Conservation (phyloP, 2,329 filamentous ascomycete genomes). For the Didymella glomerata region DNA sequence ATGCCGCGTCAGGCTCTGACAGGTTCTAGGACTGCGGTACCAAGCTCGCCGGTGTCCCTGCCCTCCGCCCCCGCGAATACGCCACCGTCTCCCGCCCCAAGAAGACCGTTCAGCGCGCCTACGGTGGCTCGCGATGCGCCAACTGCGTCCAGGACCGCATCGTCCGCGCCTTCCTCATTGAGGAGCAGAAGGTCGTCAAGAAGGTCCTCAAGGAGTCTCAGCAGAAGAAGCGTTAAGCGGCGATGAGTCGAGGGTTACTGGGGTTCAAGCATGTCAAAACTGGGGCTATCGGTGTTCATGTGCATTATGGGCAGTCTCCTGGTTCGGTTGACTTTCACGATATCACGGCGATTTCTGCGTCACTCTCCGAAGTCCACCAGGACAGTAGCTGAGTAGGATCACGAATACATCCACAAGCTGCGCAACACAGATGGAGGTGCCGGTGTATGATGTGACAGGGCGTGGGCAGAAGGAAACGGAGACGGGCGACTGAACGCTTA, state of each 20-base stretch:
- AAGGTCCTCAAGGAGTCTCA: conserved; percentile 99
- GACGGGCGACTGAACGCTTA: not conserved
- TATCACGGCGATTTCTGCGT: conserved; percentile 51
- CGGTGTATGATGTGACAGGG: conserved; percentile 16
- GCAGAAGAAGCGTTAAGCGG: conserved; percentile 70
- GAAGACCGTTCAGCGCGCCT: conserved; percentile 99
- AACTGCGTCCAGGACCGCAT: conserved; percentile 99
- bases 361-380: conserved; percentile 41
- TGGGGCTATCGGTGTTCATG: conserved; percentile 53
- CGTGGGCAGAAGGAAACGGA: not conserved
- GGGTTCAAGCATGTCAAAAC: conserved; percentile 48
- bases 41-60: conserved; percentile 97
- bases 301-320: conserved; percentile 53
- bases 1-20: conserved; percentile 25
- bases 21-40: conserved; percentile 86
- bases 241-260: conserved; percentile 34
- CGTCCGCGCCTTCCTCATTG: conserved; percentile 97
- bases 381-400: conserved; percentile 48
- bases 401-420: conserved; percentile 47
- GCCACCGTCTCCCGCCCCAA: conserved; percentile 95
- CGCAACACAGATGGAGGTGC: conserved; percentile 17
- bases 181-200: conserved; percentile 99
- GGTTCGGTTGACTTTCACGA: conserved; percentile 50
- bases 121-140: conserved; percentile 95
- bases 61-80: conserved; percentile 98